Percentiles rank a stretch among this genome's conserved stretches.
Evolutionary conservation across 352 stramenopile species (phyloP).

Genomic region (Phytophthora sp.): DNA sequence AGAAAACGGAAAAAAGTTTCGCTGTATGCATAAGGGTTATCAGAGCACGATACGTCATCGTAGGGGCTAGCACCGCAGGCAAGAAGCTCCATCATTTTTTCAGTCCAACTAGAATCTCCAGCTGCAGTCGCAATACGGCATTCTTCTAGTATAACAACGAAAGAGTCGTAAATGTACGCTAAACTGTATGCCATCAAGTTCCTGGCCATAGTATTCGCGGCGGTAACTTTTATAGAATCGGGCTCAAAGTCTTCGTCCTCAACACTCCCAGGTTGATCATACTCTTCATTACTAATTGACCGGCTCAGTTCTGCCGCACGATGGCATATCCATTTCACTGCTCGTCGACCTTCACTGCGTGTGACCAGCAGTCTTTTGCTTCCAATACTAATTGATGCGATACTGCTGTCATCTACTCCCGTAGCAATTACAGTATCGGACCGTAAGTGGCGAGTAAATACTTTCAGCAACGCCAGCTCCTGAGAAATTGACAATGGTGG

Average conservation of each 20-base stretch:
- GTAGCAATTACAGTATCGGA: slow-evolving; percentile 17
- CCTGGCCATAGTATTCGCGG: slow-evolving; percentile 18
- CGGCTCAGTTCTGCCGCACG: slow-evolving; percentile 33
- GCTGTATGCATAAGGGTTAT: slow-evolving; percentile 13
- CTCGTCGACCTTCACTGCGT: slow-evolving; percentile 48
- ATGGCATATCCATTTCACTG: slow-evolving; percentile 58
- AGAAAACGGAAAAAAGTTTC: slow-evolving; percentile 58
- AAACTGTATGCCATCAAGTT: slow-evolving; percentile 36
- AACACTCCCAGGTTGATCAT: slow-evolving; percentile 26
- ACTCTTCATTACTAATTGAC: slow-evolving; percentile 37
- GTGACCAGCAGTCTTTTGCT: slow-evolving; percentile 33
- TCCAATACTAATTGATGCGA: slow-evolving; percentile 11
- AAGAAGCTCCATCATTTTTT: slow-evolving; percentile 45
- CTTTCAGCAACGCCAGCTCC: slow-evolving; percentile 56
- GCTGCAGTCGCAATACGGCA: slow-evolving; percentile 25
- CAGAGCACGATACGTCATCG: slow-evolving; percentile 15
- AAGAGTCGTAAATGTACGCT: slow-evolving; percentile 45
- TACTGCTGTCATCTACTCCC: neutral
- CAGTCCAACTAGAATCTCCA: slow-evolving; percentile 30
- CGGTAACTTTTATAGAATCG: neutral
- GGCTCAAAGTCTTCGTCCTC: slow-evolving; percentile 21
- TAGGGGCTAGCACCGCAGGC: slow-evolving; percentile 25
- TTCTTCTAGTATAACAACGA: slow-evolving; percentile 45
- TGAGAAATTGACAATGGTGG: slow-evolving; percentile 40
- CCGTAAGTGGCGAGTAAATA: slow-evolving; percentile 50